Base-by-base conservation (phyloP, 2,329 filamentous ascomycete species). In the Trichoderma lentiforme region DNA sequence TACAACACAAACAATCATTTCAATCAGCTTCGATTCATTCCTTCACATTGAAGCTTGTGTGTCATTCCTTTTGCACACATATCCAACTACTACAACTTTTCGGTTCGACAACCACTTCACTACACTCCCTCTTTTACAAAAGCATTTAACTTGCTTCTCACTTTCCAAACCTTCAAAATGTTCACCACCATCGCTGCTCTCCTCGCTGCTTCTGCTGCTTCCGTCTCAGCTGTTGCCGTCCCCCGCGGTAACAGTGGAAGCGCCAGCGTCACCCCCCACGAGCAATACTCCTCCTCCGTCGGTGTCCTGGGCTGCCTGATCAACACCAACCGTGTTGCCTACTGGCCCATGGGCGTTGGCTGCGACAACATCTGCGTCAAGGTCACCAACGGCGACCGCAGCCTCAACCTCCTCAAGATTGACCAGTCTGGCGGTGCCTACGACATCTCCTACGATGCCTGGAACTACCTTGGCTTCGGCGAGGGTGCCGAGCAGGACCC, bases 381-480 rank as follows among this genome's bases (percentile, higher is more conserved):
- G 78, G 81, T 90, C 73, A 83, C 82, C 73, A 80, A 86, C 78
- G 81, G 78, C 57, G 85, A 80, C 71, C 85, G 86, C 73, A 82
- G 80, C 53, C 79, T 91, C 72, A 83, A 88, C 76, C 87, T 93
- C 68, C 84, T 90, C 74, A 84, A 84, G 78, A 81, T 90, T 73
- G 88, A 90, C 82, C 79, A 82, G 71, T 89, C 87, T 0, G 83
- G 81, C 56, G 87, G 87, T 63, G 88, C 88, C 68, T 79, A 88
- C 78, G 88, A 90, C 79, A 85, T 90, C 81, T 85, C 82, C 71
- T 90, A 90, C 82, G 88, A 90, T 74, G 87, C 88, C 66, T 90
- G 87, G 70, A 89, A 88, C 82, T 86, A 87, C 76, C 86, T 90
- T 56, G 80, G 80, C 75, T 86, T 83, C 36, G 88, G 88, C 73